Evolutionary conservation across 108 stramenopile genomes (phyloP).

Genomic region (Cyclotella choctawhatcheeana): DNA sequence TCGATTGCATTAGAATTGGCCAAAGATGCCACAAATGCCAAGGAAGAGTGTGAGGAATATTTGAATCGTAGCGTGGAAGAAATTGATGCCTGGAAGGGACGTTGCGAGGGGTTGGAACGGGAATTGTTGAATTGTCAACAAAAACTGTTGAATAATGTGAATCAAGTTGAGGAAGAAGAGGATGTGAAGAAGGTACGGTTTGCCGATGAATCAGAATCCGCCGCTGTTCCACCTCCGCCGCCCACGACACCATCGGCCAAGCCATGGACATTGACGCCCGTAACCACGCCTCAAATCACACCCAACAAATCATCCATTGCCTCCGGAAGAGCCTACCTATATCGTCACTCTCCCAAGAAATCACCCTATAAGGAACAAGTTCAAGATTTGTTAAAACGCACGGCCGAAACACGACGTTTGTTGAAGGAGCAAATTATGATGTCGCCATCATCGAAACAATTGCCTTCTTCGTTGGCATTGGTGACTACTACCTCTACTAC

Average conservation of each 20-base stretch:
- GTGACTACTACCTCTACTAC: no score
- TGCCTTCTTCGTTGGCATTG: no score
- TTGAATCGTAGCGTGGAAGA: conserved; percentile 38
- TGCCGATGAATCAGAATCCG: conserved; percentile 31
- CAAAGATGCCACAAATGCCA: conserved; percentile 64
- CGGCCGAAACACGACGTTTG: conserved; percentile 42
- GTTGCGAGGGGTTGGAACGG: conserved; percentile 23
- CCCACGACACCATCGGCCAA: background rate
- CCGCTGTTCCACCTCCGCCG: conserved; percentile 8
- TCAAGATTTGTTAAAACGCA: conserved; percentile 34
- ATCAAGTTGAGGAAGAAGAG: background rate
- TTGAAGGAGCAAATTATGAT: conserved; percentile 32
- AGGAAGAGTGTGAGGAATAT: conserved; percentile 70
- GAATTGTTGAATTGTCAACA: conserved; percentile 3
- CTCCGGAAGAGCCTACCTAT: conserved; percentile 29
- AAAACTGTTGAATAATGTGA: background rate
- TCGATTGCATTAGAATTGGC: conserved; percentile 78
- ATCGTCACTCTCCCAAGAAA: conserved; percentile 16
- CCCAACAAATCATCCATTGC: conserved; percentile 39
- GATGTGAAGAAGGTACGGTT: conserved; percentile 36
- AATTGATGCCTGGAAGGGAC: conserved; percentile 14
- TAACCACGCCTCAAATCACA: conserved; percentile 16
- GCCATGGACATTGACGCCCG: background rate
- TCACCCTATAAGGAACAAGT: conserved; percentile 35
- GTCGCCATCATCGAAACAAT: no score